Base-by-base conservation (phyloP, 208 protist genomes). In the Wallacemonas rigidus region DNA sequence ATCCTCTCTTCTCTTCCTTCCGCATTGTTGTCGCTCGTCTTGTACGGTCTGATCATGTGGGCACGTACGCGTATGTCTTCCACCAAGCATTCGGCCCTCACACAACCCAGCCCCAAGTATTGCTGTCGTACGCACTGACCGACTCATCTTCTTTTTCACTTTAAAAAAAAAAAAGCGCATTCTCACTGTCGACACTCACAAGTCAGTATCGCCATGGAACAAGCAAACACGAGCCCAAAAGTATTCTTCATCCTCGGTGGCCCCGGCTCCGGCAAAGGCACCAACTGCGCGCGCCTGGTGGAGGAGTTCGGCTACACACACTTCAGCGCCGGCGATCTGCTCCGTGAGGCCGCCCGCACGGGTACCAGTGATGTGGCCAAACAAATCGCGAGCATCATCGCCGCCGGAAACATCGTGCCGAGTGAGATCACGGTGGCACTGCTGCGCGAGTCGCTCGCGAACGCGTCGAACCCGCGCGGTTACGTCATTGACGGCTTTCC, bases 401-500 rank as follows among this genome's bases (percentile, higher is more conserved):
- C 54, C n/a, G 36, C 54, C 12, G 92, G 92, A 26, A 87, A 85
- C 65, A 97, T 97, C 63, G 92, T 97, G 2, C 90, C 90, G 4
- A 89, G 82, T 47, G 91, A 98, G 71, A 89, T 97, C 39, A 98
- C 94, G 6, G 87, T 98, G 50, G 86, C 84, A 51, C 81, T 97
- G 36, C 72, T 98, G 14, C 39, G 65, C 3, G 54, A 93, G 41
- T 82, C 82, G n/a, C 92, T 98, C 58, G 71, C 40, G 4, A 75
- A 87, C 43, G 36, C 78, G n/a, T 78, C 82, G 9, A 95, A 86
- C 58, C 74, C 89, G 1, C 63, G 57, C 44, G 92, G 92, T n/a
- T 98, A 90, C 67, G 68, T 98, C 40, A 86, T 97, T 55, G 92
- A 97, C 74, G 92, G 94, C 44, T 98, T 97, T 68, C 94, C 94